Evolutionary conservation across 345 rosid species (phyloP), one percentile per base, ranked within the genome.

Genomic region (Bruguiera gymnorhiza): DNA sequence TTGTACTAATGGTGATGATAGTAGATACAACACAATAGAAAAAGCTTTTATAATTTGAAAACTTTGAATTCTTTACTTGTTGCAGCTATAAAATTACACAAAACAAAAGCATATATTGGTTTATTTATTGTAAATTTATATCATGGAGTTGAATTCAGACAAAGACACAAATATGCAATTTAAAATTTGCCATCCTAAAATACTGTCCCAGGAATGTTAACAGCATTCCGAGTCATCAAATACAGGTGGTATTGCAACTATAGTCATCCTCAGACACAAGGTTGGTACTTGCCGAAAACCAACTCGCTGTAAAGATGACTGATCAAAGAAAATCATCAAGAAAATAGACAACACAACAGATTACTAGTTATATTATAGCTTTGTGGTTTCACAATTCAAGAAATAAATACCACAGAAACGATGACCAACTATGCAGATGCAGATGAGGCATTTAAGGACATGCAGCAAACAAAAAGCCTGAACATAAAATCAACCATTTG

Each of bases 231-330:
- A 39, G 18, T 52, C 56, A 50, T 51, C 9, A 23, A 55, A 56
- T 1, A 30, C 8, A 51, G 75, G 60, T 75, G 78, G 82, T 52
- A n/a, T 32, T 26, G n/a, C 9, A 51, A 30, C 53, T 76, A 43
- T 73, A 0, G 83, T 76, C 82, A 82, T 31, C 76, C 78, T 82
- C 79, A 70, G 82, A 84, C 77, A 77, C 74, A 34, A 82, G 69
- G 63, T 19, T 65, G 70, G 69, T 50, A 77, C 26, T 48, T 2
- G 23, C 10, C 3, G 4, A 26, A 27, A 59, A 69, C 77, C 79
- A 75, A 73, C 78, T 65, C 65, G 73, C 75, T 74, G 81, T 76
- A 80, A 78, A 76, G 82, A 85, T 78, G 81, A 74, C 81, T 65
- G 6, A 24, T 36, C 43, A 27, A 27, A 18, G 39, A 37, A 62